Evolutionary conservation across 495 filamentous ascomycete genomes (phyloP).

Genomic region (Venustampulla echinocandica): DNA sequence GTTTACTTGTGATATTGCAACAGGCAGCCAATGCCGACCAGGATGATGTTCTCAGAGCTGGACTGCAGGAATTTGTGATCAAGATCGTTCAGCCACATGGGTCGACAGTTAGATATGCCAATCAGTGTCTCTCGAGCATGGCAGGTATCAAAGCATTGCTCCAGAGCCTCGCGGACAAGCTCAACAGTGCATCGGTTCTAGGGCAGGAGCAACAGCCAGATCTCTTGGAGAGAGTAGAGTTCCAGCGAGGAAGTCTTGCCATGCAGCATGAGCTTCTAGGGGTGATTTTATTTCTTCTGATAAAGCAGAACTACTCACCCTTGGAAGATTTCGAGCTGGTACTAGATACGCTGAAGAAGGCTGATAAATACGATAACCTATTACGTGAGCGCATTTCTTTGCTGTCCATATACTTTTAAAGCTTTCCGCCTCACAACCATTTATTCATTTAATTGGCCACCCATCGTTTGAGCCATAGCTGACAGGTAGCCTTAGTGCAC

Average conservation of each 20-base stretch:
- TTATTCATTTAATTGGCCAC: too few species aligned
- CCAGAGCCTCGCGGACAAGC: slow-evolving; percentile 58
- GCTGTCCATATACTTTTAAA: neutral
- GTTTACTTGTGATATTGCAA: slow-evolving; percentile 65
- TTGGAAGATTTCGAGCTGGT: slow-evolving; percentile 65
- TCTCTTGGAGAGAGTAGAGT: slow-evolving; percentile 59
- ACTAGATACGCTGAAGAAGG: slow-evolving; percentile 50
- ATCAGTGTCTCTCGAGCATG: slow-evolving; percentile 67
- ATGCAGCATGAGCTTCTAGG: slow-evolving; percentile 86
- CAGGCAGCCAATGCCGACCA: slow-evolving; percentile 48
- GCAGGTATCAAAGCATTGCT: slow-evolving; percentile 63
- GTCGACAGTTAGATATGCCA: slow-evolving; percentile 37
- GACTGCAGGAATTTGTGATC: slow-evolving; percentile 28
- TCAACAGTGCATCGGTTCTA: slow-evolving; percentile 60
- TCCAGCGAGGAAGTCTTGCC: slow-evolving; percentile 61
- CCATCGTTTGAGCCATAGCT: neutral
- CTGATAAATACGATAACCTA: slow-evolving; percentile 63
- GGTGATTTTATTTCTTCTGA: slow-evolving; percentile 61
- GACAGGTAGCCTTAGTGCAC: slow-evolving; percentile 51
- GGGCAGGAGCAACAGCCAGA: slow-evolving; percentile 50
- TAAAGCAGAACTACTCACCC: slow-evolving; percentile 61
- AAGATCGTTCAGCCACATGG: slow-evolving; percentile 15
- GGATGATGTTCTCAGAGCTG: slow-evolving; percentile 17
- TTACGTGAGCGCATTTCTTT: slow-evolving; percentile 18
- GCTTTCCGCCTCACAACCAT: neutral